Evolutionary conservation across 306 rosid genomes (phyloP).

Genomic region (Cicer judaicum): DNA sequence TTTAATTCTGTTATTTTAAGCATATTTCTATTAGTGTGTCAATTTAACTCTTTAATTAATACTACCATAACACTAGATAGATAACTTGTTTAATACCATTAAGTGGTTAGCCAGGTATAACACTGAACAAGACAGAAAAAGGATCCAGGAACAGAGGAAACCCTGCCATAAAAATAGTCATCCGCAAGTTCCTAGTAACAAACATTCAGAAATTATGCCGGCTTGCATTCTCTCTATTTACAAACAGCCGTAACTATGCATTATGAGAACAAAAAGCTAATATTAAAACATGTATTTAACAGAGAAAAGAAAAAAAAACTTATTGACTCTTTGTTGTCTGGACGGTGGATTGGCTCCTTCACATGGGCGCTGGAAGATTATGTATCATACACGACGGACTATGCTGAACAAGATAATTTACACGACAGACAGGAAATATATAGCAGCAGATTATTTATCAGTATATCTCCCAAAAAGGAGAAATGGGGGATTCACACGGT

Average conservation of each 20-base stretch:
- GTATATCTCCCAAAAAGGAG: conserved; percentile 72
- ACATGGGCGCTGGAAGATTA: conserved; percentile 48
- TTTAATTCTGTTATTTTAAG: neutral
- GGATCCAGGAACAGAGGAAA: conserved; percentile 47
- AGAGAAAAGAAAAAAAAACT: conserved; percentile 36
- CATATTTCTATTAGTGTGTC: neutral
- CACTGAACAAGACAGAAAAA: conserved; percentile 1
- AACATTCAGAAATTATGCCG: conserved; percentile 60
- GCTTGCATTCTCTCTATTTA: conserved; percentile 75
- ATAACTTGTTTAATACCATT: conserved; percentile 11
- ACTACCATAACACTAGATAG: neutral
- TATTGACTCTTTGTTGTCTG: conserved; percentile 59
- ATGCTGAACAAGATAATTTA: conserved; percentile 51
- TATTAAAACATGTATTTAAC: conserved; percentile 47
- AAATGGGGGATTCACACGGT: conserved; percentile 65
- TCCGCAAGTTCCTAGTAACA: conserved; percentile 58
- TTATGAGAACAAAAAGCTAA: conserved; percentile 49
- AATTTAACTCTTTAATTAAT: neutral
- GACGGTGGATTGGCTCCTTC: conserved; percentile 48
- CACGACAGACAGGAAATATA: conserved; percentile 47
- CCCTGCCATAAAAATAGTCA: conserved; percentile 51
- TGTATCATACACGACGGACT: conserved; percentile 51
- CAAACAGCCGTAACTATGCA: conserved; percentile 75
- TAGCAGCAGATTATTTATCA: conserved; percentile 58
- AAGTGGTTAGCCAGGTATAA: conserved; percentile 18